Base-by-base conservation (phyloP, 176 grass and related monocot species). In the Zea luxurians region DNA sequence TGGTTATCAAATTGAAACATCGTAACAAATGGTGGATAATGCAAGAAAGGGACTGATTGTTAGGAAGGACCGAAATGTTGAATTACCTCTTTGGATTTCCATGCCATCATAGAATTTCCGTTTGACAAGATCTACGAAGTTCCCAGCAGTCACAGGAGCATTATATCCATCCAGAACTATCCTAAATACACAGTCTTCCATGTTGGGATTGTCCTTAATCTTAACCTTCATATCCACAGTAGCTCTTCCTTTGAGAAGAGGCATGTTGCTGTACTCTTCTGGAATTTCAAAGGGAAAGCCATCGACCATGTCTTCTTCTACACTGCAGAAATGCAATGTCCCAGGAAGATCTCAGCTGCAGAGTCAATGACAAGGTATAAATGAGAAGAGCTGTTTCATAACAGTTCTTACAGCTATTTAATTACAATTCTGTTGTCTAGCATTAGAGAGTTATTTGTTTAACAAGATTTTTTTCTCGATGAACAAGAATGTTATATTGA, bases 251-350 rank as follows among this genome's bases (percentile, higher is more conserved):
- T 99, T 93, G 71, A 99, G 89, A 83, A 95, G 89, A 85, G 96
- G 96, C 92, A 99, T 83, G 80, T 12, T 90, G 48, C 79, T 86
- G 82, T 93, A 99, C 48, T 99, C 96, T 72, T 95, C 96, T 60
- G 96, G 96, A 10, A 99, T 80, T 84, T 94, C 89, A 75, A 73
- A 95, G 8, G 92, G 96, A 81, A 99, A 99, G 63, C 92, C 89
- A 89, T 90, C 96, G 10, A 99, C 74, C 96, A 99, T 99, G 82
- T 99, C 96, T 92, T 99, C 96, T 99, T 99, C 96, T 95, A 99
- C 81, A 87, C 96, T 99, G 96, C 96, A 94, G 92, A 94, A 94
- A 94, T 84, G 86, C 88, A 94, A 91, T 88, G 88, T 89, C 86
- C 86, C 88, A 94, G 92, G 83, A 94, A 94, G 92, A 92, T 88